Evolutionary conservation across 192 early-diverging fungal species (phyloP), one percentile per base, ranked within the genome.

Genomic region (Phycomyces nitens): DNA sequence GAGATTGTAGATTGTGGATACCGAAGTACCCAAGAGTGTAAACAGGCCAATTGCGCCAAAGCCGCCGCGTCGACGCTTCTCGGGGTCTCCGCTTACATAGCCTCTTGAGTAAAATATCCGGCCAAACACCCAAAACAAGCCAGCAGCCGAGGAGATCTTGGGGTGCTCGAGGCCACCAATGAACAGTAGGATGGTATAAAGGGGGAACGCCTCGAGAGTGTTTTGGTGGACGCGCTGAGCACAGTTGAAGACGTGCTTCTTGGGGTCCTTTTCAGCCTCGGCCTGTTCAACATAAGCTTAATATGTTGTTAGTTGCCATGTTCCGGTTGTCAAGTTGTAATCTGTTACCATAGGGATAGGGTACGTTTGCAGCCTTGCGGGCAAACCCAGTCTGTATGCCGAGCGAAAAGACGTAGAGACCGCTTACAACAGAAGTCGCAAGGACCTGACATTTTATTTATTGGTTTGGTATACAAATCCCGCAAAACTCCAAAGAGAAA

Each of bases 211-310:
- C 69, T 92, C 90, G 8, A 90, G 71, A 16, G 82, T 83, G 81
- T 90, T 90, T 58, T 76, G 83, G 74, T 85, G 83, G 29, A 73
- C 77, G 49, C 83, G 79, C 64, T 85, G 83, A 64, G 77, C 68
- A 69, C 90, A 92, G 82, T 92, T 92, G 78, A 89, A 90, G 26
- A 84, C 51, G 63, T 78, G 63, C 71, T 89, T 89, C 64, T 82
- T 83, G 41, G 70, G 68, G 68, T 87, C 82, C 68, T 82, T 75
- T 49, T 85, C 77, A 34, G 82, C 81, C 55, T 86, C 88, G n/a
- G 55, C 52, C n/a, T 69, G 75, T 8, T 79, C 77, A 49, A 78
- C 87, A 54, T 90, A 88, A 55, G 79, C 80, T 80, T 63, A 3
- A 21, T 39, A 29, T 24, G 63, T 20, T 20, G 44, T 47, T 14